A percentile compares a stretch with the other conserved stretches of the same genome.
phyloP scores from a whole-genome alignment of 306 rosid species.

The Gastrolobium bilobum region DNA sequence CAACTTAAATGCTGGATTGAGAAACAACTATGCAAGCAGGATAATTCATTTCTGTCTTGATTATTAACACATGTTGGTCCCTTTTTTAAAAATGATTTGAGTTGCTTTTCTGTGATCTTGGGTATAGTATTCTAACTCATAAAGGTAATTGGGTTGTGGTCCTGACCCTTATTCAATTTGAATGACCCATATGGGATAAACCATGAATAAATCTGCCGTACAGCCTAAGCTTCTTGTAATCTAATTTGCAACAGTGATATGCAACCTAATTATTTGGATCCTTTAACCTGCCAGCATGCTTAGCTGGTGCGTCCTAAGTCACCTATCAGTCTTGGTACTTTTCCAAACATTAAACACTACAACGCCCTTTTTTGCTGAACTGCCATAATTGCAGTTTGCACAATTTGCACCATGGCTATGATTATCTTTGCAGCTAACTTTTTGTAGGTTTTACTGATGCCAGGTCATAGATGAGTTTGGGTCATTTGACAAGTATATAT shows the following conservation, averaged over 20 bases:
- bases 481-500: slow-evolving; percentile 76
- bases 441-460: slow-evolving; percentile 72
- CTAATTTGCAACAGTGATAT: slow-evolving; percentile 51
- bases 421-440: slow-evolving; percentile 63
- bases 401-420: slow-evolving; percentile 46
- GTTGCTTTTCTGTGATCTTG: slow-evolving; percentile 9
- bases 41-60: slow-evolving; percentile 18
- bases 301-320: slow-evolving; percentile 53
- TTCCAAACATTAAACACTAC: slow-evolving; percentile 46
- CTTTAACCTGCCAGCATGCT: slow-evolving; percentile 65
- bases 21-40: not conserved
- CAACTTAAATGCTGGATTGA: slow-evolving; percentile 19
- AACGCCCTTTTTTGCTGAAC: slow-evolving; percentile 36
- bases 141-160: slow-evolving; percentile 67
- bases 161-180: slow-evolving; percentile 53
- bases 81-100: not conserved
- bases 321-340: slow-evolving; percentile 44
- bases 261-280: slow-evolving; percentile 60
- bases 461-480: slow-evolving; percentile 85
- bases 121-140: not conserved
- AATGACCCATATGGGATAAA: slow-evolving; percentile 57
- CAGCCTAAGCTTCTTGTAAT: slow-evolving; percentile 46
- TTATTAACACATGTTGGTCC: slow-evolving; percentile 1
- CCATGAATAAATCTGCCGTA: slow-evolving; percentile 39
- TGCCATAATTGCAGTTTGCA: slow-evolving; percentile 48